Evolutionary conservation across 2,329 filamentous ascomycete species (phyloP), one percentile per base, ranked within the genome.

Genomic region (Fonsecaea nubica): DNA sequence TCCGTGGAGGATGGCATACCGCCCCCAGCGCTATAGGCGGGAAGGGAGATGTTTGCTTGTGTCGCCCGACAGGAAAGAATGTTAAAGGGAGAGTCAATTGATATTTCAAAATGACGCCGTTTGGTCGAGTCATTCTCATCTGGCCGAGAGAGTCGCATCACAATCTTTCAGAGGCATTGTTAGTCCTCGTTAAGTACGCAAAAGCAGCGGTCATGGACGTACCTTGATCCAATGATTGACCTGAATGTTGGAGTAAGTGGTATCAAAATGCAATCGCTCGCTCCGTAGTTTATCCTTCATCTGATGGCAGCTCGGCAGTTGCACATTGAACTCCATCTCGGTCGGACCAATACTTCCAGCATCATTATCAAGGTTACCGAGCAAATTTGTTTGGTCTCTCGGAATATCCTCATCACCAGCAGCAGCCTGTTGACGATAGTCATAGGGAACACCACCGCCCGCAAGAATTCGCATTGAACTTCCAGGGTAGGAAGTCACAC

Each of bases 201-300:
- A 45, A 36, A 32, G 35, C 18, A 58, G 4, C 30, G 2, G 18
- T 12, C 30, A 45, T 35, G 48, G 2, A 33, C 67, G 10, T 81
- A 92, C 92, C 87, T 97, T 97, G 78, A 97, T 96, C 93, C 93
- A 97, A 77, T 97, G 93, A 76, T 92, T 92, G 62, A 97, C 93
- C 74, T 95, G 92, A 60, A 96, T 94, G 69, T 96, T 96, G 75
- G 92, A 91, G 84, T 94, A 97, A 64, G 92, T 96, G 62, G 92
- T 96, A 76, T 97, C 93, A 61, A 94, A 94, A 76, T 97, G 90
- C 66, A 97, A 80, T 66, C 87, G 86, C 65, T 87, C 84, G 32
- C 78, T 75, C 69, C 85, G 84, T 74, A 93, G 89, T 73, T 89
- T 90, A 25, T 90, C 87, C 72, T 81, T 85, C 90, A 96, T 93